phyloP scores from a whole-genome alignment of 345 rosid species.

The Anacardium occidentale region DNA sequence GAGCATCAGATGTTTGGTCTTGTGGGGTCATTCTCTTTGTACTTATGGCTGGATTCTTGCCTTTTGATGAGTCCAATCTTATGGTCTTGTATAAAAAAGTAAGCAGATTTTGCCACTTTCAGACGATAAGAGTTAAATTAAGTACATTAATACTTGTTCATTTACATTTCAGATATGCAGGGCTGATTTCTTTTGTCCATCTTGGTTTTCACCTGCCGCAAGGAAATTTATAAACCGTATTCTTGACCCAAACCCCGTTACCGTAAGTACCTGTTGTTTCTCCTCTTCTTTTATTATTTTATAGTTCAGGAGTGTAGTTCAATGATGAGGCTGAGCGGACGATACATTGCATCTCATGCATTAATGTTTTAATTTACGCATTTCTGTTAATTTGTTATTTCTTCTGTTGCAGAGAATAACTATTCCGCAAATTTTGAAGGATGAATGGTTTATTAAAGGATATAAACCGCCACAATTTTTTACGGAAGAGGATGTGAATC shows the following conservation, averaged over 20 bases:
- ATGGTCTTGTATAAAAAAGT: conserved; percentile 69
- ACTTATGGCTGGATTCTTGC: conserved; percentile 95
- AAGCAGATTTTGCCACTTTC: conserved; percentile 22
- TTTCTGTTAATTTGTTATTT: conserved; percentile 12
- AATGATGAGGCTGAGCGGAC: background rate
- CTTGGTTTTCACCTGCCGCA: conserved; percentile 89
- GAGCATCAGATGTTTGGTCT: conserved; percentile 85
- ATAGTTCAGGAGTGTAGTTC: background rate
- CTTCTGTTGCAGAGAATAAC: conserved; percentile 58
- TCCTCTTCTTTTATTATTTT: background rate
- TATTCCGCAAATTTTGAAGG: conserved; percentile 67
- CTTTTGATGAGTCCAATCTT: conserved; percentile 83
- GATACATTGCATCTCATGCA: background rate
- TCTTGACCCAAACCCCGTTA: conserved; percentile 80
- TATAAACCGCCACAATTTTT: conserved; percentile 69
- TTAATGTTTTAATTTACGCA: background rate
- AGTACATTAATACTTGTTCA: conserved; percentile 11
- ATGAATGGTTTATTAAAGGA: conserved; percentile 90
- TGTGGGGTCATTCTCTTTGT: conserved; percentile 92
- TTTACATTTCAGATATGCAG: conserved; percentile 54
- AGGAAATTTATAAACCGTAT: conserved; percentile 65
- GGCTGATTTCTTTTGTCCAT: conserved; percentile 66
- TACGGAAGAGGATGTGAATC: conserved; percentile 67
- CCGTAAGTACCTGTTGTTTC: conserved; percentile 33
- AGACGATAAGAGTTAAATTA: conserved; percentile 8